These are phyloP conservation scores for Haberlea rhodopensis DNA, from an alignment of 257 asterid species.

Conservation along the genomic window DNA sequence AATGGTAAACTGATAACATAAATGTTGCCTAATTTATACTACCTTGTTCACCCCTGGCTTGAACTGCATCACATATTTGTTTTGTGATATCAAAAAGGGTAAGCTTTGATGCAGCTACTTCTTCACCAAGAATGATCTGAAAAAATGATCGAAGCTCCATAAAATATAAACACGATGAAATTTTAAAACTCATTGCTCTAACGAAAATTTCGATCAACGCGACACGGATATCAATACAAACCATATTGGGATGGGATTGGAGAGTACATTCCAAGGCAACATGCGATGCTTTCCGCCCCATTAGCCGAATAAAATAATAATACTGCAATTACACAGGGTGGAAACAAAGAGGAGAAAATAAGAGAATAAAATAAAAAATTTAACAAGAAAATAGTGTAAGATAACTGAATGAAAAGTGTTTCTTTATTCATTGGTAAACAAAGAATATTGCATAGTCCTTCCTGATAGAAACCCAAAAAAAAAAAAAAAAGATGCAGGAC, in stretches of 20 bases:
- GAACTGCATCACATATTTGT: slow-evolving; percentile 95
- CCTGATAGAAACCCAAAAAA: slow-evolving; percentile 18
- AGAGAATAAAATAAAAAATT: slow-evolving; percentile 3
- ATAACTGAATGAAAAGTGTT: neutral
- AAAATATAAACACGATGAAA: neutral
- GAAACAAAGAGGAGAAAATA: slow-evolving; percentile 4
- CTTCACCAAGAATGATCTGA: slow-evolving; percentile 96
- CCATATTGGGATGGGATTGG: slow-evolving; percentile 99
- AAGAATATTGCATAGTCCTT: slow-evolving; percentile 17
- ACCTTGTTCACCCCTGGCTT: slow-evolving; percentile 94
- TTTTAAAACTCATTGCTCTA: slow-evolving; percentile 10
- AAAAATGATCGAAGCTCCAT: slow-evolving; percentile 24
- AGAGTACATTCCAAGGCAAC: slow-evolving; percentile 97
- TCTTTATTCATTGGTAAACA: slow-evolving; percentile 10
- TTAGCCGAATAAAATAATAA: slow-evolving; percentile 90
- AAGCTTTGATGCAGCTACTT: slow-evolving; percentile 94
- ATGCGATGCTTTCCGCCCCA: slow-evolving; percentile 98
- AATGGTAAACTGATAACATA: slow-evolving; percentile 12
- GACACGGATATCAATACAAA: slow-evolving; percentile 32
- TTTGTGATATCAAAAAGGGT: slow-evolving; percentile 94
- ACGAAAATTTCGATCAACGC: slow-evolving; percentile 1
- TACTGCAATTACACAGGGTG: slow-evolving; percentile 53
- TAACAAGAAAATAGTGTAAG: neutral
- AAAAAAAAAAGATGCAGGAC: slow-evolving; percentile 20
- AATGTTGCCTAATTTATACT: slow-evolving; percentile 19